Conservation (phyloP, 1,284 basidiomycete species). For the Sphagnurus paluster region DNA sequence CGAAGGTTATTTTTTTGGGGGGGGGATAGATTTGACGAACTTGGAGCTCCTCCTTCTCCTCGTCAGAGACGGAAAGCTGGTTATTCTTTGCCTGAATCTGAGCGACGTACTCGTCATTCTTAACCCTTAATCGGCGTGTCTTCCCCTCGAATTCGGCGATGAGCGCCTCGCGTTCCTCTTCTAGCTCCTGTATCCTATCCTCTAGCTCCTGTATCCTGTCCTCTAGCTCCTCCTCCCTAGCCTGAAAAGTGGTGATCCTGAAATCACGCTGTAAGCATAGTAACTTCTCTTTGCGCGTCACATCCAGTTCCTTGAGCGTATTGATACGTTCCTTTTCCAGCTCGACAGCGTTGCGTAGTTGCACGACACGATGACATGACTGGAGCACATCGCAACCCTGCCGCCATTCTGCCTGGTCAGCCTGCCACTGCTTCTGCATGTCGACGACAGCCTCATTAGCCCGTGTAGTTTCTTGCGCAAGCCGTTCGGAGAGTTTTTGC, state of each 20-base stretch:
- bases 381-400: conserved; percentile 63
- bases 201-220: conserved; percentile 45
- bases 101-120: conserved; percentile 28
- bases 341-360: conserved; percentile 51
- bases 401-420: conserved; percentile 57
- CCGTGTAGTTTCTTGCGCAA: conserved; percentile 44
- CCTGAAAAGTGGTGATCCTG: conserved; percentile 63
- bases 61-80: conserved; percentile 34
- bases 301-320: conserved; percentile 52
- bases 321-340: conserved; percentile 51
- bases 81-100: conserved; percentile 40
- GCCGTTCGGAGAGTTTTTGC: conserved; percentile 48
- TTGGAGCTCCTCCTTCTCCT: conserved; percentile 44
- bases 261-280: conserved; percentile 59
- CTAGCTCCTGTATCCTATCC: conserved; percentile 43
- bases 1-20: no score
- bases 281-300: conserved; percentile 52
- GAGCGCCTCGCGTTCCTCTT: conserved; percentile 39
- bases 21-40: conserved; percentile 35
- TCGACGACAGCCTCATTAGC: conserved; percentile 42
- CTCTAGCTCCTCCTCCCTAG: conserved; percentile 59
- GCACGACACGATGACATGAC: conserved; percentile 60
- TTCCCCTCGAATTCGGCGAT: conserved; percentile 30
- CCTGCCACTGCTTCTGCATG: conserved; percentile 48
- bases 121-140: conserved; percentile 34